phyloP scores from a whole-genome alignment of 106 monocot species.

The Iris macrosiphon region DNA sequence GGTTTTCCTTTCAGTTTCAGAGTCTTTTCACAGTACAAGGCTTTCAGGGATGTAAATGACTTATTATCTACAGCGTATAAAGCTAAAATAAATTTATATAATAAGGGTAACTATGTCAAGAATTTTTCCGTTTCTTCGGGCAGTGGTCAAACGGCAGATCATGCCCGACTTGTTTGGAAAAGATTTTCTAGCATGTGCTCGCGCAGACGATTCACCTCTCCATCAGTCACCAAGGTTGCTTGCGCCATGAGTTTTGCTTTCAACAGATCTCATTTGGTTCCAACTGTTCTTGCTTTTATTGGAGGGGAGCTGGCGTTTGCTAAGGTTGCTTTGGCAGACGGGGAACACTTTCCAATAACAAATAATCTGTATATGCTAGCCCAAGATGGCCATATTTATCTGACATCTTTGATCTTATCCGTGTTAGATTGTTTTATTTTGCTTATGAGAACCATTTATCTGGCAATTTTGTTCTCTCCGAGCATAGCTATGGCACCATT shows the following conservation, averaged over 20 bases:
- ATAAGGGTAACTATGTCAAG: constrained; percentile 6
- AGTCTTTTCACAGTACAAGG: neutral
- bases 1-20: neutral
- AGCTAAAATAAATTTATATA: constrained; percentile 6
- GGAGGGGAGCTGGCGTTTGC: constrained; percentile 26
- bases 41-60: constrained; percentile 3
- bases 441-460: constrained; percentile 41
- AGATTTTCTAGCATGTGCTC: constrained; percentile 14
- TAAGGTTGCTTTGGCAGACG: constrained; percentile 32
- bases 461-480: constrained; percentile 54
- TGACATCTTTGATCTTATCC: constrained; percentile 38
- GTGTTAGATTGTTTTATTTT: constrained; percentile 31
- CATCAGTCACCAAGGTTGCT: constrained; percentile 29
- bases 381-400: constrained; percentile 32
- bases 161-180: constrained; percentile 27
- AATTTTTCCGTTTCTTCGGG: constrained; percentile 12
- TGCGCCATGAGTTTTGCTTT: constrained; percentile 41
- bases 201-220: constrained; percentile 8
- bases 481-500: constrained; percentile 52
- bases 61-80: constrained; percentile 2
- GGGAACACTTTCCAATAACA: constrained; percentile 36
- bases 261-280: constrained; percentile 37
- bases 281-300: constrained; percentile 39
- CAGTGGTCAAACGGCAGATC: constrained; percentile 2
- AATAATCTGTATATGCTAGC: constrained; percentile 42